Evolutionary conservation across 352 stramenopile genomes (phyloP).

Genomic region (Blastocystis sp.): DNA sequence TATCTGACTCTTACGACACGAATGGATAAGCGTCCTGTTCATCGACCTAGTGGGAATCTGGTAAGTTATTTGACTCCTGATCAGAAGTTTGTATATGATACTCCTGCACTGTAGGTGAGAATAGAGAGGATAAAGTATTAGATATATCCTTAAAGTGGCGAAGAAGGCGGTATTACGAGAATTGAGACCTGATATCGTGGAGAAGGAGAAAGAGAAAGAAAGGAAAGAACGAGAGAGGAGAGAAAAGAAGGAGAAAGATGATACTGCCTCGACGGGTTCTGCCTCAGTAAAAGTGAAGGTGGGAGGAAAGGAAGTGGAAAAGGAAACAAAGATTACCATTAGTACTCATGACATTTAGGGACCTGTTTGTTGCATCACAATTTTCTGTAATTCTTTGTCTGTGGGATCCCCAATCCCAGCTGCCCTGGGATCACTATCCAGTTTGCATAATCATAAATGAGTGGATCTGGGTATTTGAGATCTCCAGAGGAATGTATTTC

Average conservation of each 20-base stretch:
- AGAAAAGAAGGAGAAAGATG: neutral
- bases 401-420: neutral
- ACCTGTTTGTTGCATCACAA: too few relatives aligned
- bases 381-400: too few relatives aligned
- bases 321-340: neutral
- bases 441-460: neutral
- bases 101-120: slow-evolving; percentile 8
- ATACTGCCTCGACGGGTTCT: neutral
- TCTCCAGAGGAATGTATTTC: slow-evolving; percentile 48
- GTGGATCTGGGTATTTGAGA: neutral
- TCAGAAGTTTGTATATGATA: slow-evolving; percentile 34
- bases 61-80: slow-evolving; percentile 22
- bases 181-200: slow-evolving; percentile 3
- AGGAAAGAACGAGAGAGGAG: neutral
- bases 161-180: slow-evolving; percentile 54
- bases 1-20: neutral
- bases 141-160: slow-evolving; percentile 50
- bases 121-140: neutral
- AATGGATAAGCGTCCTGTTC: neutral
- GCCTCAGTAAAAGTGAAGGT: slow-evolving; percentile 38
- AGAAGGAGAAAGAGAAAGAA: slow-evolving; percentile 39
- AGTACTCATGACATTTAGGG: neutral
- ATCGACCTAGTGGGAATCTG: neutral
- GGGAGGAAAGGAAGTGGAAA: neutral
- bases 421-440: neutral